A percentile compares a stretch with the other conserved stretches of the same genome.
Evolutionary conservation across 2,329 filamentous ascomycete genomes (phyloP).

Genomic region (Pseudogymnoascus sp.): DNA sequence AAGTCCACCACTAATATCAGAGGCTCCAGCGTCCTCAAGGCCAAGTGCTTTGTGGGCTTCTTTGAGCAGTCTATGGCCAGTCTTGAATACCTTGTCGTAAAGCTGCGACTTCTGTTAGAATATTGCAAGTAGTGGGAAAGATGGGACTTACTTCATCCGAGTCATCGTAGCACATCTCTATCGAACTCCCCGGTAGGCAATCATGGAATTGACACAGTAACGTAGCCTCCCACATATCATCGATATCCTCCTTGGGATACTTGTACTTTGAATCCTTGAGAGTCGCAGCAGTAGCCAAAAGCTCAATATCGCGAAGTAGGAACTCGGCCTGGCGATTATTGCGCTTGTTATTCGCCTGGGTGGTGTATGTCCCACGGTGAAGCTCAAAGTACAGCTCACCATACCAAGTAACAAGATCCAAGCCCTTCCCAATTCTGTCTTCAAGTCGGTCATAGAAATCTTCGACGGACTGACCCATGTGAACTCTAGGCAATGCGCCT

Average conservation of each 20-base stretch:
- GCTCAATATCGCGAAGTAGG: slow-evolving; percentile 78
- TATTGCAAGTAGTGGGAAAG: neutral
- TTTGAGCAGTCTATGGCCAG: slow-evolving; percentile 61
- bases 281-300: slow-evolving; percentile 77
- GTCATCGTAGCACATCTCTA: slow-evolving; percentile 98
- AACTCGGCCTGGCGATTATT: slow-evolving; percentile 85
- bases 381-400: slow-evolving; percentile 97
- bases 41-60: slow-evolving; percentile 62
- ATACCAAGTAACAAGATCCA: slow-evolving; percentile 87
- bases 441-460: slow-evolving; percentile 87
- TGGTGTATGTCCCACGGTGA: slow-evolving; percentile 94
- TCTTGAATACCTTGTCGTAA: slow-evolving; percentile 75
- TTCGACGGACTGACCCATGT: slow-evolving; percentile 83
- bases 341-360: slow-evolving; percentile 92
- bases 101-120: slow-evolving; percentile 38
- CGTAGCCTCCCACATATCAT: slow-evolving; percentile 89
- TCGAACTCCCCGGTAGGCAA: slow-evolving; percentile 86
- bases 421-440: slow-evolving; percentile 53
- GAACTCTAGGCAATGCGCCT: slow-evolving; percentile 74
- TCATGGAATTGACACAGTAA: slow-evolving; percentile 97
- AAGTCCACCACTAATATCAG: slow-evolving; percentile 38
- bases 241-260: slow-evolving; percentile 90
- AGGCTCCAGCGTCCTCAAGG: slow-evolving; percentile 39
- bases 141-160: slow-evolving; percentile 58
- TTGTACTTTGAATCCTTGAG: slow-evolving; percentile 65